Evolutionary conservation across 2,329 filamentous ascomycete genomes (phyloP), one percentile per base, ranked within the genome.

Genomic region (Drechslerella coelobrocha): DNA sequence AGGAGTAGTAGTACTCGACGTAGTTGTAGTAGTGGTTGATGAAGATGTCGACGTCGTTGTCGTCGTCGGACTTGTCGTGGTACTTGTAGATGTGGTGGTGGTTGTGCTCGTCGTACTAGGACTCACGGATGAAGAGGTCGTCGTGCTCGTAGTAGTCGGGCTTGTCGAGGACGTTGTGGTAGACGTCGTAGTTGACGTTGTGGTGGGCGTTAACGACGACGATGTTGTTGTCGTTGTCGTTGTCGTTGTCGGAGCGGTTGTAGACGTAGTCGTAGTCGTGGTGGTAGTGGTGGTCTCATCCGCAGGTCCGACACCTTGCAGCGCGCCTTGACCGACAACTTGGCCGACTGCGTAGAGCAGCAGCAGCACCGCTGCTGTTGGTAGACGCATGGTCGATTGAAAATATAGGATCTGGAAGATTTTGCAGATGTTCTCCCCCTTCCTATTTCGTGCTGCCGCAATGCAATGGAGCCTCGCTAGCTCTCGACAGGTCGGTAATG

Each of bases 341-440:
- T 47, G 51, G 53, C 54, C 27, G 1, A 27, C 59, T 60, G 66
- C 39, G 41, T 29, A 57, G 19, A 71, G 48, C 59, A 68, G 41
- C 50, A 69, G 39, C 53, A 71, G 66, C 52, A 51, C 47, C 27
- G 45, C 29, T 23, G 54, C 39, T 12, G 53, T 47, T 17, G 59
- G 54, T 47, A 63, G 43, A 27, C 59, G 66, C 66, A 71, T 71
- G 21, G 56, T 69, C 21, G 31, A 48, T 43, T 14, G 41, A 55
- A 41, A 6, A 12, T 14, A 43, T 29, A 37, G 34, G 31, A 51
- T 31, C 19, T 24, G 7, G 39, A 27, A 47, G 12, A 24, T 24
- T 51, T 19, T 14, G 43, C 43, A 48, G 57, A 52, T 51, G n/a
- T 57, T 31, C 27, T 19, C 9, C 24, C 31, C n/a, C 56, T 55